phyloP scores from a whole-genome alignment of 2,329 filamentous ascomycete genomes.

The Blastomyces gilchristii region DNA sequence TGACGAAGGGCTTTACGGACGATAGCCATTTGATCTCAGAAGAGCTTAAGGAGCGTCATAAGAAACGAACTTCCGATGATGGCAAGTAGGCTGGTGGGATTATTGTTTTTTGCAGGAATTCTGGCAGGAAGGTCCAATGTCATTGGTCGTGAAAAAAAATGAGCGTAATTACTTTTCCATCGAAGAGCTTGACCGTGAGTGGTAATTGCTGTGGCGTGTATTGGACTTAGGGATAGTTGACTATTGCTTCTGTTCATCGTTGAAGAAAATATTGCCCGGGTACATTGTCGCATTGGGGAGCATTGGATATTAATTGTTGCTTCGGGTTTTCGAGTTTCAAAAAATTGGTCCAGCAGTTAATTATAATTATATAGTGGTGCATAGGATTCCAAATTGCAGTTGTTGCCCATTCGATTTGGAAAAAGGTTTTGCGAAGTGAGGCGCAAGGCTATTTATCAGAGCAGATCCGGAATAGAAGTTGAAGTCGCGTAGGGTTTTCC shows the following conservation, averaged over 20 bases:
- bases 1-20: conserved; percentile 28
- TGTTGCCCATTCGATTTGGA: not conserved
- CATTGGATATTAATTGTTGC: conserved; percentile 1
- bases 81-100: not conserved
- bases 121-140: not conserved
- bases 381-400: conserved; percentile 2
- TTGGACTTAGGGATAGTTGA: not conserved
- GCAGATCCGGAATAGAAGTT: not conserved
- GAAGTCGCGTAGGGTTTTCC: conserved; percentile 2
- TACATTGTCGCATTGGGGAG: conserved; percentile 2
- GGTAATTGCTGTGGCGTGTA: not conserved
- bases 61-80: conserved; percentile 10
- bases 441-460: not conserved
- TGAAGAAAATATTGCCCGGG: not conserved
- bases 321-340: conserved; percentile 1
- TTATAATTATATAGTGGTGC: not conserved
- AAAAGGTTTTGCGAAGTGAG: not conserved
- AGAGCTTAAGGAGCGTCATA: conserved; percentile 25
- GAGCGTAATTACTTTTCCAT: not conserved
- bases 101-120: not conserved
- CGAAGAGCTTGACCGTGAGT: not conserved
- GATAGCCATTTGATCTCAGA: conserved; percentile 30
- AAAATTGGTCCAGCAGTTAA: conserved; percentile 3
- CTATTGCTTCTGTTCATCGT: not conserved
- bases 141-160: not conserved